phyloP scores from a whole-genome alignment of 1,139 yeast species.

The Scheffersomyces segobiensis region DNA sequence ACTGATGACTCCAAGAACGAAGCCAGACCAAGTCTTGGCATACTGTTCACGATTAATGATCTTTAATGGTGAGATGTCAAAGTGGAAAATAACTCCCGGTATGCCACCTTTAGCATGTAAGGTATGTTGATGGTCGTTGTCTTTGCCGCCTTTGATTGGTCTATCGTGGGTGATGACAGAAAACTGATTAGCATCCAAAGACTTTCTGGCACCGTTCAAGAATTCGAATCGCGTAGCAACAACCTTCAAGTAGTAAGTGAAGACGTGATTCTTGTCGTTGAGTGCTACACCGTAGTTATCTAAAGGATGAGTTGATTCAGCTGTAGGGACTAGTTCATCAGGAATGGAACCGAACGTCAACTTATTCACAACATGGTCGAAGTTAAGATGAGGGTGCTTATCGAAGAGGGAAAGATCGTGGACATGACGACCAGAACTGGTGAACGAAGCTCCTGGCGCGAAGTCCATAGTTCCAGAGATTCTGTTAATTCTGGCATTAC shows the following conservation, averaged over 20 bases:
- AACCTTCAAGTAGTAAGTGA: constrained; percentile 80
- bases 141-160: constrained; percentile 82
- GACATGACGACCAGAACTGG: constrained; percentile 59
- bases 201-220: constrained; percentile 42
- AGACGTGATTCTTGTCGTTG: constrained; percentile 61
- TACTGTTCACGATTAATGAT: constrained; percentile 83
- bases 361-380: constrained; percentile 75
- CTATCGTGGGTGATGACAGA: constrained; percentile 90
- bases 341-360: constrained; percentile 79
- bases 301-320: constrained; percentile 64
- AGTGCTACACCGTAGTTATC: constrained; percentile 51
- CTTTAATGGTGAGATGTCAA: constrained; percentile 91
- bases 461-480: constrained; percentile 91
- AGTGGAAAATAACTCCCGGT: constrained; percentile 85
- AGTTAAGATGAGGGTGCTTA: constrained; percentile 55
- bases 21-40: constrained; percentile 81
- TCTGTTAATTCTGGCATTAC: constrained; percentile 77
- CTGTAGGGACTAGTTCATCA: constrained; percentile 12
- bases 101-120: constrained; percentile 83
- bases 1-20: constrained; percentile 80
- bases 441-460: constrained; percentile 84
- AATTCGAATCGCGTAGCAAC: constrained; percentile 87
- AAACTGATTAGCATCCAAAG: constrained; percentile 86
- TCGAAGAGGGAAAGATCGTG: constrained; percentile 81
- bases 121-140: constrained; percentile 87